Evolutionary conservation across 2,329 filamentous ascomycete species (phyloP).

Genomic region (Aspergillus aculeatus): DNA sequence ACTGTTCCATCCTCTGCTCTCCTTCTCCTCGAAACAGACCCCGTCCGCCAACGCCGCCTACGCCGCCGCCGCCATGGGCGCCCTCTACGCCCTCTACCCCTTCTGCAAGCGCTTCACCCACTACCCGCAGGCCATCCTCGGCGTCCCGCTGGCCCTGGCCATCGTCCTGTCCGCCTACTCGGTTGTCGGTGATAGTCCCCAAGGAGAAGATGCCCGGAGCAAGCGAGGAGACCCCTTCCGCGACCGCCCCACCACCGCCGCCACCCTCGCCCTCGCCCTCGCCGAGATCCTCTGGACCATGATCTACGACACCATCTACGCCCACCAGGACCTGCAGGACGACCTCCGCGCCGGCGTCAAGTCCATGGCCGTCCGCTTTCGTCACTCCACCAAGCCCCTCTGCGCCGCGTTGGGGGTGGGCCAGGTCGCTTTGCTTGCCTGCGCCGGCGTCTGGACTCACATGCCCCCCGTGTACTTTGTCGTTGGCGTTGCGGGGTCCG

Average conservation of each 20-base stretch:
- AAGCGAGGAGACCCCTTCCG: no score
- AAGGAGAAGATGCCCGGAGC: no score
- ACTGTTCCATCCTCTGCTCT: constrained; percentile 45
- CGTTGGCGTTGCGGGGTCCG: neutral
- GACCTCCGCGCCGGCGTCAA: neutral
- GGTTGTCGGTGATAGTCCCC: neutral
- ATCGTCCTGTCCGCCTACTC: neutral
- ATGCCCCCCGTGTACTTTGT: neutral
- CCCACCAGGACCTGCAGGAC: neutral
- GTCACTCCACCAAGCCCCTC: neutral
- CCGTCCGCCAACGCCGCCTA: constrained; percentile 44
- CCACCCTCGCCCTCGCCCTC: neutral
- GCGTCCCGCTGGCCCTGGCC: constrained; percentile 72
- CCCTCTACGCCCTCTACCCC: constrained; percentile 61
- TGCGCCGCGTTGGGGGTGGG: neutral
- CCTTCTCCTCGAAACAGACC: no score
- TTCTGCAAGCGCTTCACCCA: constrained; percentile 83
- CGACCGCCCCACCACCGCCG: constrained; percentile 52
- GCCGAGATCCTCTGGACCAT: neutral
- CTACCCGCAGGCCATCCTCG: constrained; percentile 81
- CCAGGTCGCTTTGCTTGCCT: neutral
- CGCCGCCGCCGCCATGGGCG: constrained; percentile 62
- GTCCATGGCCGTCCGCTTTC: neutral
- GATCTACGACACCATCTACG: neutral
- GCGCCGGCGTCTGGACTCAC: neutral